These are phyloP conservation scores for Colletotrichum acutatum DNA, from an alignment of 2,329 filamentous ascomycete species.

Conservation along the genomic window DNA sequence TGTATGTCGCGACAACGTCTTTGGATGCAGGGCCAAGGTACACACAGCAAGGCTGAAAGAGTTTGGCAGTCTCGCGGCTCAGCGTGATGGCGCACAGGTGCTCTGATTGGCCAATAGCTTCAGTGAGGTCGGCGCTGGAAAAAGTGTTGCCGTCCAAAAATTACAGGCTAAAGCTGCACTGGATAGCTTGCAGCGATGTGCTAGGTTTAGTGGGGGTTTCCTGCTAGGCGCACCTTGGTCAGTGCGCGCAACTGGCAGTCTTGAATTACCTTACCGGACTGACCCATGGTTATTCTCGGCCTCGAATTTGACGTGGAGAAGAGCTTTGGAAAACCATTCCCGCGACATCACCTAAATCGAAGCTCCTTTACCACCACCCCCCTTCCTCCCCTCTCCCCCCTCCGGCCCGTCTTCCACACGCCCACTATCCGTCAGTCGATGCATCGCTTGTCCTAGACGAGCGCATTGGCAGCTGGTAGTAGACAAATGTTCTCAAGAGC, in stretches of 20 bases:
- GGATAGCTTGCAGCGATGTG: slow-evolving; percentile 14
- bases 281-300: slow-evolving; percentile 39
- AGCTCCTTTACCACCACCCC: not conserved
- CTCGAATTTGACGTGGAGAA: slow-evolving; percentile 41
- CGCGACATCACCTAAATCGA: slow-evolving; percentile 34
- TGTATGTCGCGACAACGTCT: slow-evolving; percentile 24
- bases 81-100: not conserved
- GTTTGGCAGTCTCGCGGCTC: slow-evolving; percentile 33
- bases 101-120: slow-evolving; percentile 29
- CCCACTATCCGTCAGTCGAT: slow-evolving; percentile 44
- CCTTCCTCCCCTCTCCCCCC: slow-evolving; percentile 4
- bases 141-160: slow-evolving; percentile 9
- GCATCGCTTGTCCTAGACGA: slow-evolving; percentile 41
- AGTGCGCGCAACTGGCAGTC: slow-evolving; percentile 1
- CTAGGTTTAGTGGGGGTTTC: slow-evolving; percentile 7
- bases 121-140: slow-evolving; percentile 30
- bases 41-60: slow-evolving; percentile 46
- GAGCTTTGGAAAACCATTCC: slow-evolving; percentile 47
- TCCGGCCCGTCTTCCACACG: slow-evolving; percentile 26
- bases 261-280: slow-evolving; percentile 19
- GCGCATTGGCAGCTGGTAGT: slow-evolving; percentile 48
- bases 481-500: slow-evolving; percentile 68
- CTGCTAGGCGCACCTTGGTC: not conserved
- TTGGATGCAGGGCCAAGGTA: slow-evolving; percentile 26
- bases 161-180: not conserved